phyloP scores from a whole-genome alignment of 2,329 filamentous ascomycete genomes.

The Lecanicillium sp. region DNA sequence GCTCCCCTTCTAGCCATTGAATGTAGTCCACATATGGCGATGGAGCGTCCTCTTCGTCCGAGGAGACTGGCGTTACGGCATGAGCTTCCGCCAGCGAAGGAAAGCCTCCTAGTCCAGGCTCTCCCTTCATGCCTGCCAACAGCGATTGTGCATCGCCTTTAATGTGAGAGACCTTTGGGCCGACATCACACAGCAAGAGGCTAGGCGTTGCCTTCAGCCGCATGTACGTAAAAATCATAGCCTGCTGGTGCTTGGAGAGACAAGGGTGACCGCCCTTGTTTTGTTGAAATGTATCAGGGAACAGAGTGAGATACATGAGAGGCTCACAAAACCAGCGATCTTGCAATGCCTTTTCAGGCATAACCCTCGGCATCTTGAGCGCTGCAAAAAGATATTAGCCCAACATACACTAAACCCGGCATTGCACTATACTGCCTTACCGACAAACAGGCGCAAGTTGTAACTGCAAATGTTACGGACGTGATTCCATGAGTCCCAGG shows the following conservation, averaged over 20 bases:
- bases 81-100: constrained; percentile 66
- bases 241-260: constrained; percentile 54
- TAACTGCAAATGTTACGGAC: constrained; percentile 84
- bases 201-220: constrained; percentile 55
- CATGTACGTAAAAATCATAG: constrained; percentile 55
- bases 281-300: constrained; percentile 44
- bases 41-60: constrained; percentile 24
- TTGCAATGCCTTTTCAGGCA: constrained; percentile 54
- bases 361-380: constrained; percentile 47
- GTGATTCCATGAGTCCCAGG: constrained; percentile 92
- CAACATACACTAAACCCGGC: not conserved
- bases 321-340: constrained; percentile 64
- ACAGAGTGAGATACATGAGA: constrained; percentile 52
- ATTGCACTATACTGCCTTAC: constrained; percentile 46
- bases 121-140: constrained; percentile 18
- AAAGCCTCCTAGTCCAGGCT: constrained; percentile 43
- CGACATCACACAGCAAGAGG: constrained; percentile 56
- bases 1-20: constrained; percentile 73
- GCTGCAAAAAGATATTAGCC: constrained; percentile 27
- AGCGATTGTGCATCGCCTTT: constrained; percentile 15
- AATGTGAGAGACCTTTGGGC: constrained; percentile 34
- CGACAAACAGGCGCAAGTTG: constrained; percentile 69
- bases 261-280: constrained; percentile 56
- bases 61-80: constrained; percentile 14
- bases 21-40: constrained; percentile 66